A percentile compares a stretch with the other conserved stretches of the same genome.
Evolutionary conservation across 2,329 filamentous ascomycete species (phyloP).

Genomic region (Gliomastix tumulicola): DNA sequence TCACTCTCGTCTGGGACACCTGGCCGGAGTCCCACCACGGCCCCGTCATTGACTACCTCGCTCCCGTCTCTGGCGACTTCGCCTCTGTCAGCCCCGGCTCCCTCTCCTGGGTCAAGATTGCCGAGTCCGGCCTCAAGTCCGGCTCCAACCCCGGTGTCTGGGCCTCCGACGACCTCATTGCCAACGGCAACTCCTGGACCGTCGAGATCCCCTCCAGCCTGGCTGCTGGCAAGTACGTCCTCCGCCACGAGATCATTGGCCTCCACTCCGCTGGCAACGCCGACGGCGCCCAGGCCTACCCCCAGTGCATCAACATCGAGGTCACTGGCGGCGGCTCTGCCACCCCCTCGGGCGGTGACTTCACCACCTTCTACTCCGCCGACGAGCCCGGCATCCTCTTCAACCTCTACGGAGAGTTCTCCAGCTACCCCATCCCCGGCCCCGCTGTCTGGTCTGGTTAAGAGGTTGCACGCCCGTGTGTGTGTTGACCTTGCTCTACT

Average conservation of each 20-base stretch:
- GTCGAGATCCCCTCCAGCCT: constrained; percentile 38
- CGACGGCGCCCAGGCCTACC: constrained; percentile 40
- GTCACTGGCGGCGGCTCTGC: constrained; percentile 30
- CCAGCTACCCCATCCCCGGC: constrained; percentile 22
- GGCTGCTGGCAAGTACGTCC: constrained; percentile 44
- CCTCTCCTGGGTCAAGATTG: constrained; percentile 55
- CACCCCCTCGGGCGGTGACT: constrained; percentile 15
- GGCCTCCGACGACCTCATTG: constrained; percentile 46
- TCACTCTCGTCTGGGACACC: constrained; percentile 53
- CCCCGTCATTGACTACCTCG: constrained; percentile 54
- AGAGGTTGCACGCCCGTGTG: neutral
- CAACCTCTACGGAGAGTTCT: constrained; percentile 21
- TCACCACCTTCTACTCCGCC: constrained; percentile 25
- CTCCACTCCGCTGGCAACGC: constrained; percentile 37
- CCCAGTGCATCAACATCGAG: constrained; percentile 44
- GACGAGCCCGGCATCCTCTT: constrained; percentile 24
- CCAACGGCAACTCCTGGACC: constrained; percentile 36
- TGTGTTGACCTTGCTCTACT: neutral
- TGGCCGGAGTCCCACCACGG: constrained; percentile 62
- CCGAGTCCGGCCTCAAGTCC: constrained; percentile 41
- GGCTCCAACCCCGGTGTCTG: constrained; percentile 38
- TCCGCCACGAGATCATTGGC: constrained; percentile 49
- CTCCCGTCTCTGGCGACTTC: constrained; percentile 43
- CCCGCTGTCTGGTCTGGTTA: constrained; percentile 11
- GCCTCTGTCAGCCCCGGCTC: constrained; percentile 38